A percentile compares a stretch with the other conserved stretches of the same genome.
Conservation (phyloP, 768 basidiomycete species). For the Leccinellum luteum region DNA sequence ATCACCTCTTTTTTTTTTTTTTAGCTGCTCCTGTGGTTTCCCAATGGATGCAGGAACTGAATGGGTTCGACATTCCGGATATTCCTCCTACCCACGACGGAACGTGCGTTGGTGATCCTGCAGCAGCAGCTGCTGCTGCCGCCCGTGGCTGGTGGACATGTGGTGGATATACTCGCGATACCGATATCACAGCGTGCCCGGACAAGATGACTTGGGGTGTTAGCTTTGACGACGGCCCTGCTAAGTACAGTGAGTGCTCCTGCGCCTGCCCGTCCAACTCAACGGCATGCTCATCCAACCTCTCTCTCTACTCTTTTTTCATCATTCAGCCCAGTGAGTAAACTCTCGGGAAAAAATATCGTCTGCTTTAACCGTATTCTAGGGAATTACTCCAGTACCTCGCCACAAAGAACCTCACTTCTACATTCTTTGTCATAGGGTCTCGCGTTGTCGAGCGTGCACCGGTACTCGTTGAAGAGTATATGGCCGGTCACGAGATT, state of each 20-base stretch:
- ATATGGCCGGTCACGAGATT: slow-evolving; percentile 78
- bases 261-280: neutral
- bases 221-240: slow-evolving; percentile 88
- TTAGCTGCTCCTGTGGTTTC: slow-evolving; percentile 47
- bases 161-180: slow-evolving; percentile 59
- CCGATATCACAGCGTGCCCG: slow-evolving; percentile 67
- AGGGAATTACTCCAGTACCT: slow-evolving; percentile 75
- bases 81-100: slow-evolving; percentile 63
- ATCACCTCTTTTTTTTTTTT: neutral
- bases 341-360: neutral
- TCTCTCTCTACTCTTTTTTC: neutral
- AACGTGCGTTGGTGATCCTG: slow-evolving; percentile 61
- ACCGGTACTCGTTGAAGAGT: slow-evolving; percentile 70
- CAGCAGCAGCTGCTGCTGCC: slow-evolving; percentile 53
- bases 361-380: slow-evolving; percentile 6
- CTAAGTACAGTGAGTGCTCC: slow-evolving; percentile 65
- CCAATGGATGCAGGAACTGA: slow-evolving; percentile 73
- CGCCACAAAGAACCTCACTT: slow-evolving; percentile 53
- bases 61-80: slow-evolving; percentile 67
- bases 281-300: slow-evolving; percentile 6
- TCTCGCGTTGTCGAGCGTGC: slow-evolving; percentile 82
- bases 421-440: slow-evolving; percentile 92
- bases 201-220: slow-evolving; percentile 75
- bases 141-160: slow-evolving; percentile 90
- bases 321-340: slow-evolving; percentile 50